A percentile compares a stretch with the other conserved stretches of the same genome.
phyloP scores from a whole-genome alignment of 331 rosid genomes.

The Dryas integrifolia region DNA sequence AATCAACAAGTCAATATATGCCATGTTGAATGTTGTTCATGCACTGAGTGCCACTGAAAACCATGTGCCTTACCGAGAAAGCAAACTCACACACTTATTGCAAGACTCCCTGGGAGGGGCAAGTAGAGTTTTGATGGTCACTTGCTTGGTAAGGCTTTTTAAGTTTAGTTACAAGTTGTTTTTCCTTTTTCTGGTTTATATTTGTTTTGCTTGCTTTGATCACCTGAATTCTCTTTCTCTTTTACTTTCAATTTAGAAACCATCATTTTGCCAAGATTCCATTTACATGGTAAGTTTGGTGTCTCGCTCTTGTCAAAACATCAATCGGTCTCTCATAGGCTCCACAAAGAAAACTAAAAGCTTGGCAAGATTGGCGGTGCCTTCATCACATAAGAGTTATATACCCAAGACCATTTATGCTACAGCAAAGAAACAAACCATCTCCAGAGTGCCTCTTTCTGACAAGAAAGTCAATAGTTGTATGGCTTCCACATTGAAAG shows the following conservation, averaged over 20 bases:
- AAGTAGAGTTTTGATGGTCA: conserved; percentile 56
- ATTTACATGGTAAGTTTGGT: conserved; percentile 67
- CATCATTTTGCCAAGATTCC: conserved; percentile 77
- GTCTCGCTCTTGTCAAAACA: conserved; percentile 60
- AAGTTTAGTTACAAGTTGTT: not conserved
- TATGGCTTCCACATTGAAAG: conserved; percentile 38
- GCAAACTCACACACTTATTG: conserved; percentile 76
- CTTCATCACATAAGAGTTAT: conserved; percentile 41
- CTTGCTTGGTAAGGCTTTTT: conserved; percentile 66
- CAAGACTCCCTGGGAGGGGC: conserved; percentile 72
- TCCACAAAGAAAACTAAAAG: conserved; percentile 41
- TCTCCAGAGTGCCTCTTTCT: conserved; percentile 31
- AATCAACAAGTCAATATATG: conserved; percentile 69
- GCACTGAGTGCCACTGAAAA: conserved; percentile 55
- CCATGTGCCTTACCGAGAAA: conserved; percentile 80
- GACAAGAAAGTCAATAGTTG: conserved; percentile 45
- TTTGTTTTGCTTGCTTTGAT: conserved; percentile 7
- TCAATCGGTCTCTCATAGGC: conserved; percentile 19
- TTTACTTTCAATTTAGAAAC: conserved; percentile 43
- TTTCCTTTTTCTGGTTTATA: not conserved
- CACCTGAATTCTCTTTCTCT: conserved; percentile 10
- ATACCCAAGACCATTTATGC: conserved; percentile 39
- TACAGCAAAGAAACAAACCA: conserved; percentile 40
- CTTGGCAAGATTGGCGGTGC: conserved; percentile 27
- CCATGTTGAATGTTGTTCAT: conserved; percentile 59